These are phyloP conservation scores for Corinectria fuckeliana DNA, from an alignment of 2,329 filamentous ascomycete species.

Conservation along the genomic window DNA sequence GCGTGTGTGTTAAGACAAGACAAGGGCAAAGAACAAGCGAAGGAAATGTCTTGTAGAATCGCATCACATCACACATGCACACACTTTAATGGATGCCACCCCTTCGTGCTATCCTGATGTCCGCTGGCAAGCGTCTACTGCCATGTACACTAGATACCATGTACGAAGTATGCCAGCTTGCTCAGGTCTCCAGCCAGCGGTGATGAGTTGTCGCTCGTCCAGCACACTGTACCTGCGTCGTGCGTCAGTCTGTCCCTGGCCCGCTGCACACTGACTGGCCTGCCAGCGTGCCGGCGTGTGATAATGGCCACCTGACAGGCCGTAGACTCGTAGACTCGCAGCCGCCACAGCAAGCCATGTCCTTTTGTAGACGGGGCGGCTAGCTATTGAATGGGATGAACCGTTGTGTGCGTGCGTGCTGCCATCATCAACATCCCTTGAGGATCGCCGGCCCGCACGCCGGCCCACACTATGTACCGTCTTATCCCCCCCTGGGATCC, in stretches of 20 bases:
- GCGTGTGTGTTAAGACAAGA: background rate
- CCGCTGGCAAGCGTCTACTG: conserved; percentile 2
- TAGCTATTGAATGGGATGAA: conserved; percentile 15
- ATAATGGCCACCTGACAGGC: background rate
- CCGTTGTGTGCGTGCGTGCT: conserved; percentile 1
- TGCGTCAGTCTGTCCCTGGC: conserved; percentile 1
- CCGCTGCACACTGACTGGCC: background rate
- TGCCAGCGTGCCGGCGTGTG: background rate
- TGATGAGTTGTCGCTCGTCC: conserved; percentile 31
- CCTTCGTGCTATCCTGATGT: background rate
- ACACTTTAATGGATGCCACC: conserved; percentile 18
- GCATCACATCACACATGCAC: conserved; percentile 15
- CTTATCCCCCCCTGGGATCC: conserved; percentile 10
- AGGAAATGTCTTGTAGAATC: background rate
- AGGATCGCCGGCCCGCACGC: background rate
- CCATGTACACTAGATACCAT: no score
- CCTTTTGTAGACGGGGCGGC: background rate
- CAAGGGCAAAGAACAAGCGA: conserved; percentile 2
- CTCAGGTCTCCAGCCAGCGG: no score
- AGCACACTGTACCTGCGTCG: conserved; percentile 14
- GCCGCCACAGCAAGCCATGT: background rate
- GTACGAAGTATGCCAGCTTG: no score
- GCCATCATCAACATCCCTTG: conserved; percentile 1
- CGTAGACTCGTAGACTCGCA: no score
- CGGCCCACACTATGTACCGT: background rate